Conservation (phyloP, 345 rosid genomes). For the Salix caprea region DNA sequence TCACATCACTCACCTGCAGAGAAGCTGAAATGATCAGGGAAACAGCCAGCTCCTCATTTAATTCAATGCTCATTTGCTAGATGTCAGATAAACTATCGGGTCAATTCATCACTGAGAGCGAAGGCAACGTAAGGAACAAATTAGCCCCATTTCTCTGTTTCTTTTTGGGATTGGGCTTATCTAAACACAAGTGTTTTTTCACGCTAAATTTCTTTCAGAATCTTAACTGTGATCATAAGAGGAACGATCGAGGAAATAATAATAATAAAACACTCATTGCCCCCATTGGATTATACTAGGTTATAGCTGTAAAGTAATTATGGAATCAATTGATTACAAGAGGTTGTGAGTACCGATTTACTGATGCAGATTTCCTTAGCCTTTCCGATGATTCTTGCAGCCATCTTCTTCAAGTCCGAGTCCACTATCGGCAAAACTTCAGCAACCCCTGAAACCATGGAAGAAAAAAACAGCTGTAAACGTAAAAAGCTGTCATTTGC, state of each 20-base stretch:
- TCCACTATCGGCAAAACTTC: conserved; percentile 69
- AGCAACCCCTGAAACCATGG: conserved; percentile 47
- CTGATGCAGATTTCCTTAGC: conserved; percentile 51
- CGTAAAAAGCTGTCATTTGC: too few relatives aligned
- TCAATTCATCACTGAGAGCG: background rate
- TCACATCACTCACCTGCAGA: conserved; percentile 54
- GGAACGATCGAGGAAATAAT: too few relatives aligned
- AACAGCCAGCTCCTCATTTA: background rate
- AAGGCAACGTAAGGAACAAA: background rate
- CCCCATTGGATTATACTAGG: background rate
- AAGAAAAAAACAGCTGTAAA: background rate
- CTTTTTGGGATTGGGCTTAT: background rate
- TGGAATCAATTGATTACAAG: background rate
- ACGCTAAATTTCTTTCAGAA: background rate
- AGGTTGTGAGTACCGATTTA: conserved; percentile 44
- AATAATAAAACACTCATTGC: too few relatives aligned
- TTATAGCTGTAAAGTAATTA: too few relatives aligned
- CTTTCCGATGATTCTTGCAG: conserved; percentile 60
- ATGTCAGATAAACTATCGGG: too few relatives aligned
- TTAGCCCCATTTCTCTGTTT: background rate
- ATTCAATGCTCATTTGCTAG: too few relatives aligned
- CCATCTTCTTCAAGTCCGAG: conserved; percentile 64
- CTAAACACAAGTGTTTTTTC: background rate
- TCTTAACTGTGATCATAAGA: background rate
- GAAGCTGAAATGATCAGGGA: background rate